phyloP scores from a whole-genome alignment of 306 rosid species.

The Acacia confusa region DNA sequence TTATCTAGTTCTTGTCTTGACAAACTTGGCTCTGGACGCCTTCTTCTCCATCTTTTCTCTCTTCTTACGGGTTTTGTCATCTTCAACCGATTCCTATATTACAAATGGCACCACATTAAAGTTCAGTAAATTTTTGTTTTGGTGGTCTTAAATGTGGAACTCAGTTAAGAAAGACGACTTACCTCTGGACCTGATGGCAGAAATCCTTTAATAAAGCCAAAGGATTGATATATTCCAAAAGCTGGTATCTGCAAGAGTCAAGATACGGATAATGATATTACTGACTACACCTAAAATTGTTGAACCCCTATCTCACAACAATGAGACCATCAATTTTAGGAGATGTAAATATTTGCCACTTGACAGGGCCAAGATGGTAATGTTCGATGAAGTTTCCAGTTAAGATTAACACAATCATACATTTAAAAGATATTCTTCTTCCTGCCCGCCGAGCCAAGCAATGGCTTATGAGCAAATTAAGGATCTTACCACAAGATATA shows the following conservation, averaged over 20 bases:
- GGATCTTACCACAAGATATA: conserved; percentile 76
- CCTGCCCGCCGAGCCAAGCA: background rate
- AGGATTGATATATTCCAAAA: conserved; percentile 81
- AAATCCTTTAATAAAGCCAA: conserved; percentile 71
- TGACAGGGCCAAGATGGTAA: background rate
- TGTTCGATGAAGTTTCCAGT: background rate
- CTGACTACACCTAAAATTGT: background rate
- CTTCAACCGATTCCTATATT: conserved; percentile 70
- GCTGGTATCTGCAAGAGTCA: conserved; percentile 68
- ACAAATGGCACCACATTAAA: conserved; percentile 24
- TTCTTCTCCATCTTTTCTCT: conserved; percentile 95
- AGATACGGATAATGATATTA: conserved; percentile 25
- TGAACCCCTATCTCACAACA: background rate
- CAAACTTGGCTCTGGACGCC: conserved; percentile 76
- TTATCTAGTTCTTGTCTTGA: conserved; percentile 73
- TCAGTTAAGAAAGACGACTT: conserved; percentile 10
- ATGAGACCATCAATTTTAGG: background rate
- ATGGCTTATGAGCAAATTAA: conserved; percentile 14
- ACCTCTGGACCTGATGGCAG: conserved; percentile 76
- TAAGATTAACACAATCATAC: background rate
- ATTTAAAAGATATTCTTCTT: background rate
- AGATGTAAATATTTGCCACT: background rate
- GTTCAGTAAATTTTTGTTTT: background rate
- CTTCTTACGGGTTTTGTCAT: conserved; percentile 89
- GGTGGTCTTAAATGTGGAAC: background rate